Conservation (phyloP, 192 early-diverging fungal species). For the Pilaira anomala region DNA sequence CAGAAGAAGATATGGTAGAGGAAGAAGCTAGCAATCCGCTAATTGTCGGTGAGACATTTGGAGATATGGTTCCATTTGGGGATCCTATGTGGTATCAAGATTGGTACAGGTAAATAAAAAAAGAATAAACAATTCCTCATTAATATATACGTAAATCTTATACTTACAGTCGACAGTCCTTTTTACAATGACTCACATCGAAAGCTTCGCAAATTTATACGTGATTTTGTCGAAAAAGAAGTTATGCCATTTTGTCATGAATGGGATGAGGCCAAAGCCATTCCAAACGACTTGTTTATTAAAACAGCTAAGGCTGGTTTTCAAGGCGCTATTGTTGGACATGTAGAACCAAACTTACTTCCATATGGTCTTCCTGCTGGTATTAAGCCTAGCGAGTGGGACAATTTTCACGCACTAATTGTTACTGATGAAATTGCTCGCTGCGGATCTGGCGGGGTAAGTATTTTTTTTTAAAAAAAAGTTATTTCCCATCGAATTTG, state of each 20-base stretch:
- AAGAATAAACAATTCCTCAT: not conserved
- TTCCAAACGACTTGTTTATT: constrained; percentile 68
- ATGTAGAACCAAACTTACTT: constrained; percentile 33
- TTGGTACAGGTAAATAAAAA: constrained; percentile 24
- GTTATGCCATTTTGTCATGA: constrained; percentile 72
- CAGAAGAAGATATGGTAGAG: constrained; percentile 23
- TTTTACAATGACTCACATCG: constrained; percentile 81
- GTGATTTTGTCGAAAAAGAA: constrained; percentile 77
- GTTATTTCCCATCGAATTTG: constrained; percentile 17
- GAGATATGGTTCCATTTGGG: constrained; percentile 74
- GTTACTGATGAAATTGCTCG: constrained; percentile 78
- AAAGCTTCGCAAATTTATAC: constrained; percentile 53
- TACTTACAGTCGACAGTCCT: constrained; percentile 41
- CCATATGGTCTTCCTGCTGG: constrained; percentile 43
- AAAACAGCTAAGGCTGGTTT: constrained; percentile 77
- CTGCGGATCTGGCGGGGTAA: constrained; percentile 75
- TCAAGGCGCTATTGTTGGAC: constrained; percentile 57
- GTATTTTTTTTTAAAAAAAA: constrained; percentile 54
- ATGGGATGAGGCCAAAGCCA: constrained; percentile 81
- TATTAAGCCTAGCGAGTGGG: constrained; percentile 53
- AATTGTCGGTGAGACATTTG: constrained; percentile 46
- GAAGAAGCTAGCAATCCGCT: constrained; percentile 48
- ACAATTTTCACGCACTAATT: constrained; percentile 72
- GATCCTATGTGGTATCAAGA: constrained; percentile 71
- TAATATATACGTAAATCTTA: not conserved